Percentiles rank a stretch among this genome's conserved stretches.
These are phyloP conservation scores for Termitomyces sp. DNA, from an alignment of 768 basidiomycete genomes.

Conservation along the genomic window DNA sequence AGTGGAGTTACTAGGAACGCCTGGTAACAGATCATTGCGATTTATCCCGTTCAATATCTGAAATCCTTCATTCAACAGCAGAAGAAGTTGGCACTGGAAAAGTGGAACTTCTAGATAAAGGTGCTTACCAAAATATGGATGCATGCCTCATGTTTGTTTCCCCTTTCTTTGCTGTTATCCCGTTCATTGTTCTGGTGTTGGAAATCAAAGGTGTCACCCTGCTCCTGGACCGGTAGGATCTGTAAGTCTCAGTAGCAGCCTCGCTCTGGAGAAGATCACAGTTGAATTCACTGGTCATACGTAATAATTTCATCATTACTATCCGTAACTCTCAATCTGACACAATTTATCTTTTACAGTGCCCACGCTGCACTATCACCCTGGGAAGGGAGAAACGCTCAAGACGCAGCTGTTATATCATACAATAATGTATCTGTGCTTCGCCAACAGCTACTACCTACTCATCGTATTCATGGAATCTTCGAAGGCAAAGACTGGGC, in stretches of 20 bases:
- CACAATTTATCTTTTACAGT: slow-evolving; percentile 24
- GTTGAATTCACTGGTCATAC: slow-evolving; percentile 73
- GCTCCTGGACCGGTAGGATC: slow-evolving; percentile 73
- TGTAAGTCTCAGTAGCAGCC: slow-evolving; percentile 56
- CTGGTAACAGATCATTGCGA: slow-evolving; percentile 37
- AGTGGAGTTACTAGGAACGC: slow-evolving; percentile 71
- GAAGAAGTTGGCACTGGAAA: slow-evolving; percentile 83
- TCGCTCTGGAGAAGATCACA: slow-evolving; percentile 54
- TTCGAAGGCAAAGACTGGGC: slow-evolving; percentile 74
- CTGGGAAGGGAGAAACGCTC: slow-evolving; percentile 80
- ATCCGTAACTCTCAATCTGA: too few relatives aligned
- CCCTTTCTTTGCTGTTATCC: background rate
- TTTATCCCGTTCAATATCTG: background rate
- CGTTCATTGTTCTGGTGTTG: background rate
- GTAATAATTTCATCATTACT: slow-evolving; percentile 28
- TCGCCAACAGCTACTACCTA: slow-evolving; percentile 76
- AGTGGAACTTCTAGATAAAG: slow-evolving; percentile 55
- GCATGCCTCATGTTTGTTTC: slow-evolving; percentile 65
- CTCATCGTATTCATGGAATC: slow-evolving; percentile 74
- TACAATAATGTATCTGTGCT: slow-evolving; percentile 76
- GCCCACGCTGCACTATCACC: slow-evolving; percentile 77
- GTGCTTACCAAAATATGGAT: slow-evolving; percentile 75
- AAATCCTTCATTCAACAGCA: slow-evolving; percentile 31
- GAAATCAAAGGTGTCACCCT: slow-evolving; percentile 64
- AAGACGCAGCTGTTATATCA: slow-evolving; percentile 81